Evolutionary conservation across 495 filamentous ascomycete species (phyloP), one percentile per base, ranked within the genome.

Genomic region (Penicillium taxi): DNA sequence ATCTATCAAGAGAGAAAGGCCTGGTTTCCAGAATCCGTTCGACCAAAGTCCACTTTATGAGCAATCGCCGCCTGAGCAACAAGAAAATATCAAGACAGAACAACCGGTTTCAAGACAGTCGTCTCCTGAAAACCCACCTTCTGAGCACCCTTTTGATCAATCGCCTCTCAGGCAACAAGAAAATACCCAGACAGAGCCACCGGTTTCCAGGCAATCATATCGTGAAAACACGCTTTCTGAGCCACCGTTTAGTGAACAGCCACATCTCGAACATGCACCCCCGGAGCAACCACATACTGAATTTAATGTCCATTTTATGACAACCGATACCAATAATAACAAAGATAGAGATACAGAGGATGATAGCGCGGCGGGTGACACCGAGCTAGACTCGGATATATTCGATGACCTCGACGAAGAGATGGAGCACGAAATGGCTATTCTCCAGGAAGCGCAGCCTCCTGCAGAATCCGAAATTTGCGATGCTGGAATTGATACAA

Each of bases 351-450:
- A 41, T 36, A 40, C 31, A 21, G 50, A 48, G 9, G 16, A 9
- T n/a, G 45, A 24, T 3, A 48, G 38, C 30, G 38, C 11, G 16
- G 37, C 18, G 18, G 48, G 45, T 2, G 54, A 54, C 26, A 49
- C 46, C 7, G 52, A 55, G 31, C 40, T 36, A 41, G 50, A 49
- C 11, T 50, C 49, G 2, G 45, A 55, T 22, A 35, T 39, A 9
- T 45, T 43, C 20, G 38, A 32, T 25, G 44, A 47, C 18, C 15
- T 42, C 23, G 45, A 50, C n/a, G 46, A 47, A 23, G 26, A 46
- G 8, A 9, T 37, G 14, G 37, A 40, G 21, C 16, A 17, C n/a
- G 43, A 40, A 32, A 11, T 46, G 8, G 32, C 26, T 22, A 13
- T n/a, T 11, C 25, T 45, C 7, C 22, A 45, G 20, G 26, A n/a